A percentile compares a stretch with the other conserved stretches of the same genome.
Evolutionary conservation across 2,329 filamentous ascomycete species (phyloP).

Genomic region (Colletotrichum tanaceti): DNA sequence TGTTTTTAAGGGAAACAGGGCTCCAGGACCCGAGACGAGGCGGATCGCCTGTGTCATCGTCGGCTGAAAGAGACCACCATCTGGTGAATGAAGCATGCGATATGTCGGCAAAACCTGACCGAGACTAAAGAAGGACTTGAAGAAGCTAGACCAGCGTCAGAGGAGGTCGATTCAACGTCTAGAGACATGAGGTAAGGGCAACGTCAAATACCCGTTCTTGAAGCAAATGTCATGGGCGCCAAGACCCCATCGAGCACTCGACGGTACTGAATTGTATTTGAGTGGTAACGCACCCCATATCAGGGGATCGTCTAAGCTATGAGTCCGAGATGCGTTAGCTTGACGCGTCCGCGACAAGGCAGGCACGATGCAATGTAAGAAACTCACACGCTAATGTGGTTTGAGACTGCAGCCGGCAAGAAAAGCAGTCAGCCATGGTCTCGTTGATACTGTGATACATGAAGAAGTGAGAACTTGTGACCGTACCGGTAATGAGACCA

Average conservation of each 20-base stretch:
- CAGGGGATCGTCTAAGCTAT: conserved; percentile 90
- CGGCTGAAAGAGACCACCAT: conserved; percentile 90
- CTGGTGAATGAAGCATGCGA: conserved; percentile 78
- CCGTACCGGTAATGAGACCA: conserved; percentile 78
- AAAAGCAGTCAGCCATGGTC: conserved; percentile 18
- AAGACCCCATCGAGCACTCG: conserved; percentile 87
- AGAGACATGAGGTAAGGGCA: conserved; percentile 5
- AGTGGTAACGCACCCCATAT: conserved; percentile 91
- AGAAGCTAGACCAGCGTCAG: conserved; percentile 59
- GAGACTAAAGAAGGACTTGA: conserved; percentile 84
- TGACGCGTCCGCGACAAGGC: conserved; percentile 32
- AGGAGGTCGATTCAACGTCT: conserved; percentile 30
- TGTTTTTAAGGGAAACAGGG: conserved; percentile 20
- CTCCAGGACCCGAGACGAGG: conserved; percentile 72
- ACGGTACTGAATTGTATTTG: conserved; percentile 75
- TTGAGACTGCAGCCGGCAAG: conserved; percentile 72
- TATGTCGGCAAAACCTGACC: conserved; percentile 94
- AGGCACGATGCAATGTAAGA: not conserved
- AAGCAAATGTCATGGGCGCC: conserved; percentile 98
- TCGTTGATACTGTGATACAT: not conserved
- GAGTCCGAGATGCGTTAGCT: conserved; percentile 35
- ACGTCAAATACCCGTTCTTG: conserved; percentile 73
- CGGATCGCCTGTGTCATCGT: conserved; percentile 88
- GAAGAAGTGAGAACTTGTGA: not conserved
- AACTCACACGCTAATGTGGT: conserved; percentile 89